Conservation (phyloP, 805 yeast genomes). For the Sporopachydermia lactativora region DNA sequence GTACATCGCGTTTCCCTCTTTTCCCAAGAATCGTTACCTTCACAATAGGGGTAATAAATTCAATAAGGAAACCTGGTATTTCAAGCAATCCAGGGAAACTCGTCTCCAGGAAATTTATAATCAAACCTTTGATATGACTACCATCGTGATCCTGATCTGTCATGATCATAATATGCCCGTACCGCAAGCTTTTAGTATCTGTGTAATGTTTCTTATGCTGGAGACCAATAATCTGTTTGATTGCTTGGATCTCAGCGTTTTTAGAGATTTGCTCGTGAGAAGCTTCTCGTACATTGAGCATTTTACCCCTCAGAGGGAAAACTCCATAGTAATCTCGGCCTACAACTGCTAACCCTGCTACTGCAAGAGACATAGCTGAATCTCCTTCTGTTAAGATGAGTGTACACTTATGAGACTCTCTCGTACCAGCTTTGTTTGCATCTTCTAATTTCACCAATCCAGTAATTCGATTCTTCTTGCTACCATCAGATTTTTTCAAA, state of each 20-base stretch:
- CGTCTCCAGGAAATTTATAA: conserved; percentile 84
- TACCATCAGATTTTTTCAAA: conserved; percentile 78
- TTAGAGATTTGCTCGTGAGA: conserved; percentile 89
- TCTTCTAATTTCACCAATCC: conserved; percentile 85
- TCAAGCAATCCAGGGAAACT: conserved; percentile 88
- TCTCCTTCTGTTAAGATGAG: conserved; percentile 93
- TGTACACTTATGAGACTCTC: conserved; percentile 84
- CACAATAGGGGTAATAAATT: conserved; percentile 92
- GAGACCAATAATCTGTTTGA: conserved; percentile 88
- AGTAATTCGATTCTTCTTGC: conserved; percentile 68
- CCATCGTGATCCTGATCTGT: conserved; percentile 99
- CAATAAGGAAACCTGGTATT: conserved; percentile 83
- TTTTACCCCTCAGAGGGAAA: conserved; percentile 89
- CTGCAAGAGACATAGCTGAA: conserved; percentile 86
- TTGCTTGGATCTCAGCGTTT: conserved; percentile 87
- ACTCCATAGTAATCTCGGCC: conserved; percentile 94
- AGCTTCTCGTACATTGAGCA: conserved; percentile 92
- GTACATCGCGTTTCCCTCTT: conserved; percentile 31
- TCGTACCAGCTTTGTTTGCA: conserved; percentile 93
- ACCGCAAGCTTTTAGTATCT: conserved; percentile 61
- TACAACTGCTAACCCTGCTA: conserved; percentile 85
- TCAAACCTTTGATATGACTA: conserved; percentile 89
- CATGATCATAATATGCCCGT: conserved; percentile 97
- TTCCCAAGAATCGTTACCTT: conserved; percentile 71
- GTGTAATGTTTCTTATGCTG: conserved; percentile 83